A percentile compares a stretch with the other conserved stretches of the same genome.
These are phyloP conservation scores for Coprinellus micaceus DNA, from an alignment of 768 basidiomycete genomes.

Conservation along the genomic window DNA sequence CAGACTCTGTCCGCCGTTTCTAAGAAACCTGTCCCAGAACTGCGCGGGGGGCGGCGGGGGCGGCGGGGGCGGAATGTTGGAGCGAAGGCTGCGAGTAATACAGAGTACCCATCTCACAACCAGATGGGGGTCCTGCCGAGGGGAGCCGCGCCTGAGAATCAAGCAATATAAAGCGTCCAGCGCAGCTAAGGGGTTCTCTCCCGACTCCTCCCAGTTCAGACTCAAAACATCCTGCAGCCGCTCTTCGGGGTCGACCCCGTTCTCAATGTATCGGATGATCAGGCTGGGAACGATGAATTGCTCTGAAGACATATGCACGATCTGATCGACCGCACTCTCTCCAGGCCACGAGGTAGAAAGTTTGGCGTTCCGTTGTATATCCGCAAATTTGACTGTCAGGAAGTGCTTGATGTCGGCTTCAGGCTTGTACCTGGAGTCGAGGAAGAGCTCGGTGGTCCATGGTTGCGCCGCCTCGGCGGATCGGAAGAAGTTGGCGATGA, in stretches of 20 bases:
- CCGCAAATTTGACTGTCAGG: background rate
- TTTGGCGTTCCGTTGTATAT: background rate
- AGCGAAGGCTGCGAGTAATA: no score
- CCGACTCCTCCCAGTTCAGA: slow-evolving; percentile 4
- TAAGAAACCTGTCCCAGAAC: no score
- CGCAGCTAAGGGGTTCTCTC: background rate
- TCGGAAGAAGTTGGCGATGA: background rate
- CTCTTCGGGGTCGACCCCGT: no score
- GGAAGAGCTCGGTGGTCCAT: background rate
- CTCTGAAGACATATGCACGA: slow-evolving; percentile 6
- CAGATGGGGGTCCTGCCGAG: no score
- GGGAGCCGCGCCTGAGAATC: background rate
- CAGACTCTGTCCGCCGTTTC: no score
- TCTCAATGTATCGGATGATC: slow-evolving; percentile 8
- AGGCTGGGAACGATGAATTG: slow-evolving; percentile 16
- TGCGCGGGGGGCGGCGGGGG: no score
- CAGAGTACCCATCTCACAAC: no score
- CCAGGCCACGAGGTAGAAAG: slow-evolving; percentile 5
- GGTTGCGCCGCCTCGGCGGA: background rate
- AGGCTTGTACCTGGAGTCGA: slow-evolving; percentile 2
- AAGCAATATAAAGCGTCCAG: slow-evolving; percentile 1
- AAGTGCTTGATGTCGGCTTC: background rate
- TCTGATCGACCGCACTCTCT: background rate
- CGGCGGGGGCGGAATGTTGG: no score
- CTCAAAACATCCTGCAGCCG: no score